Conservation (phyloP, 345 rosid genomes). For the Ceriops tagal region DNA sequence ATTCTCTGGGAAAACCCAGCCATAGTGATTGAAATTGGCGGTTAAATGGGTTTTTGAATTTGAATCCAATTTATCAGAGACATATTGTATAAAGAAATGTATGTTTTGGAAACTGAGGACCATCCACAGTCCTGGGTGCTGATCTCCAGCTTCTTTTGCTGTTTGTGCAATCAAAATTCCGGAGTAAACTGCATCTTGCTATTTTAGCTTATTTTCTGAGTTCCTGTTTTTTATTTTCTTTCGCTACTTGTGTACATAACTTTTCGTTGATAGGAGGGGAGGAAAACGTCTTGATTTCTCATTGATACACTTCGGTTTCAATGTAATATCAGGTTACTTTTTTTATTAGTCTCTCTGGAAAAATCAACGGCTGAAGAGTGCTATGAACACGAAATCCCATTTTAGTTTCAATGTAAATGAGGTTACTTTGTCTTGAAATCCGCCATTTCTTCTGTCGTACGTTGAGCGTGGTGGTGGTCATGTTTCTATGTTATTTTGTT, state of each 20-base stretch:
- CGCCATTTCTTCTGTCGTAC: neutral
- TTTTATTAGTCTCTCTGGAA: neutral
- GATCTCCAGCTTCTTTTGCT: slow-evolving; percentile 36
- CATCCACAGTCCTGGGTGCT: slow-evolving; percentile 21
- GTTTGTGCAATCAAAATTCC: slow-evolving; percentile 37
- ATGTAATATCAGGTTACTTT: neutral
- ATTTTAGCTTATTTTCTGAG: slow-evolving; percentile 30
- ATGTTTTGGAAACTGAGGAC: slow-evolving; percentile 31
- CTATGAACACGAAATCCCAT: neutral
- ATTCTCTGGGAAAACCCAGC: slow-evolving; percentile 44
- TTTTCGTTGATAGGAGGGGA: neutral
- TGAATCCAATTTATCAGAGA: slow-evolving; percentile 21
- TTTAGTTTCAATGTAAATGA: too few relatives aligned
- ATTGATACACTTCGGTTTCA: neutral
- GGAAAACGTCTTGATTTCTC: neutral
- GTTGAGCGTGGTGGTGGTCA: neutral
- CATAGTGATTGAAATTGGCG: slow-evolving; percentile 23
- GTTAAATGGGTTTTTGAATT: neutral
- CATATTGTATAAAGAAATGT: slow-evolving; percentile 47
- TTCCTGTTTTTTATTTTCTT: slow-evolving; percentile 1
- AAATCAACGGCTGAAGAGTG: neutral
- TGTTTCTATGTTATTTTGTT: neutral
- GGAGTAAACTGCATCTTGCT: slow-evolving; percentile 35
- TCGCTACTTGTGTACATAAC: too few relatives aligned
- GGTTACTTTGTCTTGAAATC: neutral